Evolutionary conservation across 2,329 filamentous ascomycete genomes (phyloP).

Genomic region (Ophiostoma sp.): DNA sequence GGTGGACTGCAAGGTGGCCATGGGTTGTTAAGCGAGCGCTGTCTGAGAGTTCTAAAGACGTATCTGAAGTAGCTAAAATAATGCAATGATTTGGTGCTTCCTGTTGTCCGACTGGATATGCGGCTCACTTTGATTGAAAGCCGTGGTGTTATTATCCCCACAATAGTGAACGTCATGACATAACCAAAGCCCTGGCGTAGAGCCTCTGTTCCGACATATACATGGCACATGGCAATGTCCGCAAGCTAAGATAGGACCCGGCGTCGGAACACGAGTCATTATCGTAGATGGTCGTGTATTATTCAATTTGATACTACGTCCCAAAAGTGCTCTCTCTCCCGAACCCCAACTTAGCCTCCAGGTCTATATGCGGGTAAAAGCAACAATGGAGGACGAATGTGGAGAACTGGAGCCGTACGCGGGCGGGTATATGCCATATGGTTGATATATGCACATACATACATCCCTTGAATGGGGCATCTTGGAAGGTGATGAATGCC

Average conservation of each 20-base stretch:
- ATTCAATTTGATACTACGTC: not conserved
- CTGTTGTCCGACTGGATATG: not conserved
- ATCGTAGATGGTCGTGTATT: not conserved
- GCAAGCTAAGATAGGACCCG: not conserved
- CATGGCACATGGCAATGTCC: not conserved
- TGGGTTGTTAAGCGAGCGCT: conserved; percentile 37
- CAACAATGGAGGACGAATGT: not conserved
- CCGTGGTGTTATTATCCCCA: not conserved
- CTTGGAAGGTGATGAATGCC: not conserved
- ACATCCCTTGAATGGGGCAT: too few relatives aligned
- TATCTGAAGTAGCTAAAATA: not conserved
- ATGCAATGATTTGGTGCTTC: not conserved
- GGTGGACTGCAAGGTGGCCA: conserved; percentile 53
- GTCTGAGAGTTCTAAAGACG: conserved; percentile 34
- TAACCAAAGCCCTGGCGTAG: not conserved
- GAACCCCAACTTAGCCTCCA: not conserved
- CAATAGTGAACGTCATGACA: not conserved
- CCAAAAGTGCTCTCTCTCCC: not conserved
- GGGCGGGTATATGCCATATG: conserved; percentile 10
- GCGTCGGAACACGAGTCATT: not conserved
- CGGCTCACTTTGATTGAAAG: not conserved
- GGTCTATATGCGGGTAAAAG: not conserved
- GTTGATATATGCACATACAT: not conserved
- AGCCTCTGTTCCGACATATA: not conserved
- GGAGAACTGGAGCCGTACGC: not conserved